Conservation (phyloP, 257 asterid genomes). For the Solanum gracilifrons region DNA sequence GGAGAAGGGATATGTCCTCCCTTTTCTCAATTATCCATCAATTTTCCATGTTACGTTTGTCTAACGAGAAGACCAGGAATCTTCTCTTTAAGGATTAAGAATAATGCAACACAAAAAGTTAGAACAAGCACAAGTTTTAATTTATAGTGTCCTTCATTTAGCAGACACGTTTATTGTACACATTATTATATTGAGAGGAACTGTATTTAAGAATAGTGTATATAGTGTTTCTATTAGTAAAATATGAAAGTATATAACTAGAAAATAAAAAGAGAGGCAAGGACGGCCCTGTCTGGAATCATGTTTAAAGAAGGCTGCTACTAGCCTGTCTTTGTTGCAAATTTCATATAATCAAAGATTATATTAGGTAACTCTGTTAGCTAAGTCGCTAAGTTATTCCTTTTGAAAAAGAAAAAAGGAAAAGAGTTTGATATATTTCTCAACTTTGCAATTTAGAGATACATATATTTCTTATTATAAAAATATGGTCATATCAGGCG, state of each 20-base stretch:
- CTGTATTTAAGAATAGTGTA: background rate
- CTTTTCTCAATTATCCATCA: background rate
- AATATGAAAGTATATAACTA: background rate
- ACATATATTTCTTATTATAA: no score
- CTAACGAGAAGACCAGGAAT: background rate
- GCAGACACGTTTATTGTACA: background rate
- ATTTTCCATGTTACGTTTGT: background rate
- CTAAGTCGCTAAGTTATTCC: background rate
- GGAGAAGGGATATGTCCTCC: background rate
- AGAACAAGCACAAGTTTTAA: background rate
- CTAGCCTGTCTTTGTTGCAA: background rate
- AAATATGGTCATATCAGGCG: no score
- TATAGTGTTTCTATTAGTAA: background rate
- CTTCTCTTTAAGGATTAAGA: background rate
- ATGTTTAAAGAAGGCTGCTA: background rate
- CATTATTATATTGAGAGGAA: background rate
- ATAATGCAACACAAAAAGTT: background rate
- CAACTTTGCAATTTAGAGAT: no score
- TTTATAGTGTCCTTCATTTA: no score
- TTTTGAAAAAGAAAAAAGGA: background rate
- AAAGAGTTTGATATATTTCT: no score
- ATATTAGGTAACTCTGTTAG: background rate
- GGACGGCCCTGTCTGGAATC: background rate
- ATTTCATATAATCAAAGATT: background rate
- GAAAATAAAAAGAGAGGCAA: background rate